Evolutionary conservation across 2,329 filamentous ascomycete species (phyloP), one percentile per base, ranked within the genome.

Genomic region (Claviceps sp.): DNA sequence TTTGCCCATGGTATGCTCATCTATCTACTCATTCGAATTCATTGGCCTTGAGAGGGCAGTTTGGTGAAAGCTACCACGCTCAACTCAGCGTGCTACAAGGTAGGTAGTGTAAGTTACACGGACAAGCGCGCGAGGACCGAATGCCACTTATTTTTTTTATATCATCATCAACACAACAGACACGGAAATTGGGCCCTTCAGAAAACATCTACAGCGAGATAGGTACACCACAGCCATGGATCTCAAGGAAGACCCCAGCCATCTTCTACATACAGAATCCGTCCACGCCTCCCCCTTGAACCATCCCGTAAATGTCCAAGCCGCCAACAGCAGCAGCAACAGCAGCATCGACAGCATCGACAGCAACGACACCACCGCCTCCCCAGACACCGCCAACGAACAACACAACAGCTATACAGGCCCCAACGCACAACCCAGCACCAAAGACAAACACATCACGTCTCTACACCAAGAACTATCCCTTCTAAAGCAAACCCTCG

Each of bases 401-500:
- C 54, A 34, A 46, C 52, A 46, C 52, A 52, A 45, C 50, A 47
- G 22, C 50, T 49, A 43, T 45, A 39, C 46, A 45, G 44, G 57
- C 54, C 58, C 58, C 49, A 60, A 58, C 5, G 11, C 38, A 34
- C n/a, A 64, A 47, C 50, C 59, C 62, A 22, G 63, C 63, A 45
- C 75, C 37, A 75, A 74, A 59, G 76, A 80, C 60, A 65, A 71
- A 51, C 71, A 70, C 56, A 80, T 82, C 54, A 67, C 71, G 7
- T 63, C 69, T 44, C 71, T 82, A 44, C 71, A 79, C 61, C 68
- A 66, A 47, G 77, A 80, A 60, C 68, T 81, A 52, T 63, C 60
- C 14, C 62, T 71, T 36, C 76, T 79, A 71, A 73, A 78, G 60
- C 61, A 61, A 51, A 76, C 79, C 59, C 80, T 81, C 60, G 64